Evolutionary conservation across 163 green algal species (phyloP), one percentile per base, ranked within the genome.

Genomic region (Dunaliella salina): DNA sequence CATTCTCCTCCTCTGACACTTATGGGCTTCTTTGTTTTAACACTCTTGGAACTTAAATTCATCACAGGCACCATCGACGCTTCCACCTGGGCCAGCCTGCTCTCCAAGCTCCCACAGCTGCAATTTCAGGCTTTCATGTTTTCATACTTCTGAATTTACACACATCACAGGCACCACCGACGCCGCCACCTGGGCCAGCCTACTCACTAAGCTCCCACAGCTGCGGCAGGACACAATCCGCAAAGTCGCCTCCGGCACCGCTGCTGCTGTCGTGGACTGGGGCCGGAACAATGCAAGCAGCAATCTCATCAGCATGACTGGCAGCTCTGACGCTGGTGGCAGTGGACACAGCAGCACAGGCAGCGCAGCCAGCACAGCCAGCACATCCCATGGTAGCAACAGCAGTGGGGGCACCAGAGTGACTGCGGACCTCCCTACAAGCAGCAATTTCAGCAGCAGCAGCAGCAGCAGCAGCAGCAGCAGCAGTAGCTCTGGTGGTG

Each of bases 381-480:
- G 78, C 33, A 35, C 63, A 26, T 30, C 22, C 63, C 22, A 1
- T 12, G 20, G 78, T 13, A 82, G 78, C 12, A 82, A 17, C 33
- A 82, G 78, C 29, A 82, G 78, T 13, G 45, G 3, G 40, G 33
- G 78, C 33, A 8, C 40, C 3, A 50, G 40, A 15, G 40, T 50
- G 4, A 50, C 40, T 50, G 40, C 40, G 8, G 40, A 50, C 40
- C 40, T 50, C 40, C 40, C 40, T 50, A 82, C 12, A 5, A 33
- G 24, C 20, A 82, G 78, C 12, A 13, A 17, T 82, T 26, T 25
- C 33, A 82, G 78, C 33, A 32, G 78, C 33, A 82, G 78, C 33
- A 82, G 78, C 33, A 82, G 78, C 26, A 72, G 75, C 45, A 50
- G 71, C 72, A 50, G 71, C 59, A 50, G 85, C 25, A 67, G 80